A percentile compares a stretch with the other conserved stretches of the same genome.
These are phyloP conservation scores for Tolypocladium paradoxum DNA, from an alignment of 2,329 filamentous ascomycete genomes.

Conservation along the genomic window DNA sequence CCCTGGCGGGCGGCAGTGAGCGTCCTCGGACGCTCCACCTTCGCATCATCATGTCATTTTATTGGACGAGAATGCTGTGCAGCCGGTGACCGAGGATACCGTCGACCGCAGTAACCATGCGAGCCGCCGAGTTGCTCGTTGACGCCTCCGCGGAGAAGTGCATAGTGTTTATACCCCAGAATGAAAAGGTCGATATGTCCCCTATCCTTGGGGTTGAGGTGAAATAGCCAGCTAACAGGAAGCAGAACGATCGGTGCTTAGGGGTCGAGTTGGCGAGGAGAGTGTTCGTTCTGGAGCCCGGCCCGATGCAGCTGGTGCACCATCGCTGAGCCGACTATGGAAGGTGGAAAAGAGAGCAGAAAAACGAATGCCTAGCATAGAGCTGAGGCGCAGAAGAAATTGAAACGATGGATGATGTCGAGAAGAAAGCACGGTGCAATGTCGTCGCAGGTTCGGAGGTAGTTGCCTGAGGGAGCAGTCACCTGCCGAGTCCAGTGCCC, in stretches of 20 bases:
- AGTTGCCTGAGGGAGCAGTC: no score
- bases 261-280: not conserved
- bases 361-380: not conserved
- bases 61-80: not conserved
- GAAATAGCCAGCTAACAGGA: not conserved
- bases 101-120: not conserved
- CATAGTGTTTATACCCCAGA: not conserved
- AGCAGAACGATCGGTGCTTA: not conserved
- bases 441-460: not conserved
- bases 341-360: not conserved
- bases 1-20: not conserved
- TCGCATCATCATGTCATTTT: not conserved
- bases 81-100: not conserved
- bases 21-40: not conserved
- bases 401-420: not conserved
- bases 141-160: not conserved
- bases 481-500: no score
- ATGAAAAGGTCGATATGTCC: no score
- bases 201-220: not conserved
- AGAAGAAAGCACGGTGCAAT: not conserved
- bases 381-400: not conserved
- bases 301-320: not conserved
- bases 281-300: not conserved
- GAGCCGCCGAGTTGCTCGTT: not conserved
- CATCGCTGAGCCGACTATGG: not conserved